Conservation (phyloP, 202 grass and related monocot genomes). For the Hordeum pubiflorum region DNA sequence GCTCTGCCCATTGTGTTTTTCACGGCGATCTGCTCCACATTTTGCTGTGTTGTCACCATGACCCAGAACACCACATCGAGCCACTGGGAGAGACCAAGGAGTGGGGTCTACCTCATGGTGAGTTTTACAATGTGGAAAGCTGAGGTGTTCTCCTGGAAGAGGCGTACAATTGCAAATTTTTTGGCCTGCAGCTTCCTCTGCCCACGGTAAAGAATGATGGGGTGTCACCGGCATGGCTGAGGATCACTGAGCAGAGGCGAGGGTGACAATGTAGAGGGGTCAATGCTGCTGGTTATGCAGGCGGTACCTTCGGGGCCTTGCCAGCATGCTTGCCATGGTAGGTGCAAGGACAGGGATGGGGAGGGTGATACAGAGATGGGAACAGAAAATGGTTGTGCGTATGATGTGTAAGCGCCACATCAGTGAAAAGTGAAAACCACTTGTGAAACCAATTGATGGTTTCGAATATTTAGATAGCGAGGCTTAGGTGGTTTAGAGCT, state of each 20-base stretch:
- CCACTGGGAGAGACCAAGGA: not conserved
- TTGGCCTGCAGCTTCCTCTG: not conserved
- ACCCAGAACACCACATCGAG: not conserved
- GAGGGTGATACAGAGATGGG: not conserved
- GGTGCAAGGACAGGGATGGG: not conserved
- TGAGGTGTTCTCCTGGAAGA: not conserved
- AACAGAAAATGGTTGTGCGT: not conserved
- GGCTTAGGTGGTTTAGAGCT: not conserved
- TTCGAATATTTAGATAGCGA: not conserved
- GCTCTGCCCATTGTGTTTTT: not conserved
- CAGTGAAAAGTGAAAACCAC: not conserved
- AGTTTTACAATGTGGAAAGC: not conserved
- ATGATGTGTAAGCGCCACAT: not conserved
- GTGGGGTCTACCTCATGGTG: not conserved
- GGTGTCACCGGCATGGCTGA: not conserved
- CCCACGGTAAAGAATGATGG: not conserved
- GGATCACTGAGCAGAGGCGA: not conserved
- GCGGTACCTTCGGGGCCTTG: not conserved
- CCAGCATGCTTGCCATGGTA: not conserved
- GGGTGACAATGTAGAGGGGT: not conserved
- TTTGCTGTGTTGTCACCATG: not conserved
- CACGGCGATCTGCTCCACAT: not conserved
- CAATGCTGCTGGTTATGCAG: not conserved
- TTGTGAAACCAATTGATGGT: not conserved
- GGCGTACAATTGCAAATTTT: not conserved